A percentile compares a stretch with the other conserved stretches of the same genome.
phyloP scores from a whole-genome alignment of 495 filamentous ascomycete species.

The Hamigera avellanea region DNA sequence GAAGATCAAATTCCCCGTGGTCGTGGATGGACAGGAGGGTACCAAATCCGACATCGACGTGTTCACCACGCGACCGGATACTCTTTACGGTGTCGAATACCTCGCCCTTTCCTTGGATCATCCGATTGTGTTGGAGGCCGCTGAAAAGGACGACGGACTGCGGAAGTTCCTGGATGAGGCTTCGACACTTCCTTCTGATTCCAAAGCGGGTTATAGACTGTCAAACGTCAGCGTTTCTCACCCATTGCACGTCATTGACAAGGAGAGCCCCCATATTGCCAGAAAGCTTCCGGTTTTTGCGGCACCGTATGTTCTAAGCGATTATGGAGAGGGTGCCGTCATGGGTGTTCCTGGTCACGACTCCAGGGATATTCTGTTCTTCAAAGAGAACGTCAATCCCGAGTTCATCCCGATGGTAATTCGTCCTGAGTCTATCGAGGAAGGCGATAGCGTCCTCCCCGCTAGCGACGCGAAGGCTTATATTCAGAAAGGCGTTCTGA shows the following conservation, averaged over 20 bases:
- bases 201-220: conserved; percentile 64
- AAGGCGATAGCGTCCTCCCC: conserved; percentile 23
- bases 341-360: conserved; percentile 92
- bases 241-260: conserved; percentile 46
- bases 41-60: conserved; percentile 44
- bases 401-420: conserved; percentile 40
- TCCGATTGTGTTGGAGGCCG: conserved; percentile 51
- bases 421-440: conserved; percentile 14
- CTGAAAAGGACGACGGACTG: conserved; percentile 46
- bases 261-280: conserved; percentile 35
- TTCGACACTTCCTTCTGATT: conserved; percentile 50
- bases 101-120: conserved; percentile 66
- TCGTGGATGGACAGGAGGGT: conserved; percentile 19
- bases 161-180: conserved; percentile 54
- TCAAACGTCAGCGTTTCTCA: conserved; percentile 49
- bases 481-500: conserved; percentile 34
- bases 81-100: conserved; percentile 74
- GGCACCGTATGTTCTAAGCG: conserved; percentile 75
- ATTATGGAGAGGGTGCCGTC: conserved; percentile 80
- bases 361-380: conserved; percentile 63
- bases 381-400: conserved; percentile 52
- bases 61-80: conserved; percentile 78
- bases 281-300: conserved; percentile 61
- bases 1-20: conserved; percentile 55
- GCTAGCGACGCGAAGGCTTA: conserved; percentile 25